These are phyloP conservation scores for Penicillium canescens DNA, from an alignment of 495 filamentous ascomycete species.

Conservation along the genomic window DNA sequence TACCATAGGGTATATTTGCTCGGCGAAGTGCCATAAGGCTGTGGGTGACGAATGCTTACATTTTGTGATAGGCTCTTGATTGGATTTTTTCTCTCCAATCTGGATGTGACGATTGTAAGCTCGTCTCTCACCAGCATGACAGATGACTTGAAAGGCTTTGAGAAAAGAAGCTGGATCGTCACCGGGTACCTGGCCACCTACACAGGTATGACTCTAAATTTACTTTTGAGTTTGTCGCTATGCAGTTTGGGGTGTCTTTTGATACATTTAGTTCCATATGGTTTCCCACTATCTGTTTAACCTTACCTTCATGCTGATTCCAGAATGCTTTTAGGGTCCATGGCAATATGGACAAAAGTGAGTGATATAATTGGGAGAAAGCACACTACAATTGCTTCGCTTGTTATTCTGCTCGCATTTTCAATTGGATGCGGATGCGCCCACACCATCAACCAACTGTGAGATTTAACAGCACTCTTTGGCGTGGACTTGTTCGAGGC, in stretches of 20 bases:
- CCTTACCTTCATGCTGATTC: background rate
- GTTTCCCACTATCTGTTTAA: background rate
- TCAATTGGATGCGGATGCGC: constrained; percentile 59
- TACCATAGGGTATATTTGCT: constrained; percentile 32
- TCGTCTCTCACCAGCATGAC: constrained; percentile 63
- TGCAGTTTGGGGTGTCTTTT: background rate
- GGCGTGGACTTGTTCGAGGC: background rate
- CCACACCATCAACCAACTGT: constrained; percentile 53
- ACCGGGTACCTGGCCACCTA: constrained; percentile 59
- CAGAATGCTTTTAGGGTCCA: constrained; percentile 37
- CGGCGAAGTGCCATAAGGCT: background rate
- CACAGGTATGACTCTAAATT: constrained; percentile 37
- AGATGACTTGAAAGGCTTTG: constrained; percentile 51
- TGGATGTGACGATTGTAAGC: constrained; percentile 65
- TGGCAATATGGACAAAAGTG: constrained; percentile 58
- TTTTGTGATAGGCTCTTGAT: constrained; percentile 45
- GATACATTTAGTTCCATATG: background rate
- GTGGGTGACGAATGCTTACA: background rate
- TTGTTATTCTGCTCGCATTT: constrained; percentile 54
- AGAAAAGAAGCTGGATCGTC: constrained; percentile 57
- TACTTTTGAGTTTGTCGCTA: background rate
- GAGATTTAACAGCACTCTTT: constrained; percentile 9
- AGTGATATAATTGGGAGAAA: constrained; percentile 62
- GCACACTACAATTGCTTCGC: constrained; percentile 44
- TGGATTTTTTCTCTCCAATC: constrained; percentile 58